Base-by-base conservation (phyloP, 495 filamentous ascomycete genomes). In the Aspergillus saccharolyticus region DNA sequence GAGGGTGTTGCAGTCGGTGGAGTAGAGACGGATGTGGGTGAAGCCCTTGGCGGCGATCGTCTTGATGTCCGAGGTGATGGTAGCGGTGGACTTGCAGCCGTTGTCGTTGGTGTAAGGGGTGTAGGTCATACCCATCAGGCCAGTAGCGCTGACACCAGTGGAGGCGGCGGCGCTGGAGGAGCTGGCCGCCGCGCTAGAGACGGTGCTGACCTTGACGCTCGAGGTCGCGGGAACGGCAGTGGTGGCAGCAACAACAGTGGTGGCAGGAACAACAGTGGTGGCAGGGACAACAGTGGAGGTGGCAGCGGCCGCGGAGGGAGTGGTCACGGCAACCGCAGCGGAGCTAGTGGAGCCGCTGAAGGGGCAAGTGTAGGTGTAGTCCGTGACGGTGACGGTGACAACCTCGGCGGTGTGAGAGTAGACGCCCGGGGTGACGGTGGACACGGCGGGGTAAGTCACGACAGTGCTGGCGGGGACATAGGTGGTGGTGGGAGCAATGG, bases 81-180 rank as follows among this genome's bases (percentile, higher is more conserved):
- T 72, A 42, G 54, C 43, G 55, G 79, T 71, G 66, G 64, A 59
- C 85, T 90, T 91, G 87, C 93, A 97, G 16, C 66, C 62, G 64
- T 85, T 77, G 53, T 58, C 58, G 58, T 59, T 53, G 65, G 77
- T 76, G 78, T 91, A 97, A 18, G 92, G 90, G 43, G 90, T 91
- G 83, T 96, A 97, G 62, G 94, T 90, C 67, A 97, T 90, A 77
- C 87, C 89, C 86, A 89, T 96, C 68, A 85, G 70, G 53, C 79
- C 79, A 54, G 65, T 59, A 52, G 58, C 51, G 44, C 47, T 50
- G 15, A 50, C 47, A 28, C 62, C 19, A 44, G 53, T 46, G 21
- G 58, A 52, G 52, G 64, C 45, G 57, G 52, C 58, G 28, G 55
- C 43, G 53, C 56, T 63, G 46, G 64, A 33, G 43, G 61, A 55